These are phyloP conservation scores for Senna tora DNA, from an alignment of 306 rosid genomes.

Conservation along the genomic window DNA sequence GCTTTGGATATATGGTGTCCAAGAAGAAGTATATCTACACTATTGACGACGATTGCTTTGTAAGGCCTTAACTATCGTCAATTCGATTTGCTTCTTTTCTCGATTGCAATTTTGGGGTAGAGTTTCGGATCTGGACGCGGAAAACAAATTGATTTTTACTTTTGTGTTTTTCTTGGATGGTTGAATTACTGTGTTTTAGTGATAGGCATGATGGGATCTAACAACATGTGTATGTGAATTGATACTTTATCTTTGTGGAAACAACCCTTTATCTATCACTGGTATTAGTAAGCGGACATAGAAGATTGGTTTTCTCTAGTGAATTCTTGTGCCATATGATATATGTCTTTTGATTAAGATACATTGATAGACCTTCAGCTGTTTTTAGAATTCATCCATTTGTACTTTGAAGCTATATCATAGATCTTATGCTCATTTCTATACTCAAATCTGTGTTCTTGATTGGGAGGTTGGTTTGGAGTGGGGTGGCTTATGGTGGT, in stretches of 20 bases:
- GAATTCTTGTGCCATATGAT: neutral
- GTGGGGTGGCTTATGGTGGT: too few species aligned
- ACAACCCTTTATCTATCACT: neutral
- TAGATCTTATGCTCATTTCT: neutral
- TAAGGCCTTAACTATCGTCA: constrained; percentile 33
- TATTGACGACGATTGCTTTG: constrained; percentile 90
- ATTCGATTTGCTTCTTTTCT: neutral
- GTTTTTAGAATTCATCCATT: neutral
- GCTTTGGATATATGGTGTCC: constrained; percentile 56
- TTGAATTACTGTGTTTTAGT: neutral
- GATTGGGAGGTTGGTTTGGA: too few species aligned
- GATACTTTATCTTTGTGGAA: too few species aligned
- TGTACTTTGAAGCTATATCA: neutral
- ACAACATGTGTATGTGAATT: too few species aligned
- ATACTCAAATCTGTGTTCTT: neutral
- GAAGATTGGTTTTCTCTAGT: neutral
- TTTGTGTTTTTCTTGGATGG: neutral
- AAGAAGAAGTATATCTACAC: constrained; percentile 63
- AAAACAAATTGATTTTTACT: too few species aligned
- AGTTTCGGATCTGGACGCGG: too few species aligned
- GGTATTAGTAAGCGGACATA: neutral
- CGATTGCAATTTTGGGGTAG: neutral
- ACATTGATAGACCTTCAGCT: neutral
- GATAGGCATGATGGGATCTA: too few species aligned
- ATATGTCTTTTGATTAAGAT: constrained; percentile 17